A percentile compares a stretch with the other conserved stretches of the same genome.
These are phyloP conservation scores for Rhodotorula mucilaginosa DNA, from an alignment of 1,284 basidiomycete species.

Conservation along the genomic window DNA sequence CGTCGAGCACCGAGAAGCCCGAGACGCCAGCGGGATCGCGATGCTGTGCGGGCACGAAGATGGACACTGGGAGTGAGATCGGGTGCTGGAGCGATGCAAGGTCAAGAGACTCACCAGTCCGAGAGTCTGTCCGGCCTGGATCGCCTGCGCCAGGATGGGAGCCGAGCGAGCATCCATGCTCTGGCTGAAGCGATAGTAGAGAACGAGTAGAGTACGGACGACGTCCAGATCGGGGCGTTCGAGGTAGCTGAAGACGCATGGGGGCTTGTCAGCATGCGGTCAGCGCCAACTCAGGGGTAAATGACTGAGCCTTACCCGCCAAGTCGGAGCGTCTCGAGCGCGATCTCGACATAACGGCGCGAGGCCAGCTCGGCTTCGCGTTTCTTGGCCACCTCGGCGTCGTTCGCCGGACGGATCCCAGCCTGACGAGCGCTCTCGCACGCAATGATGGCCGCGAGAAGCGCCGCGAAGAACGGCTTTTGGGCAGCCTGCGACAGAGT, in stretches of 20 bases:
- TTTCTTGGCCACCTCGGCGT: not conserved
- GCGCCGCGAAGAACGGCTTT: constrained; percentile 26
- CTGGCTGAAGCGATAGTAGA: constrained; percentile 13
- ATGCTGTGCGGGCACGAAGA: constrained; percentile 8
- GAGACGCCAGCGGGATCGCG: constrained; percentile 9
- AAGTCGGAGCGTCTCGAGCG: not conserved
- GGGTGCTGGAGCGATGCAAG: too few relatives aligned
- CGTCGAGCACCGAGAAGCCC: constrained; percentile 9
- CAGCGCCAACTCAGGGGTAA: not conserved
- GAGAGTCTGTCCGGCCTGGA: constrained; percentile 25
- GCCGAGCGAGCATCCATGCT: constrained; percentile 6
- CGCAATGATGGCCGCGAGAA: constrained; percentile 18
- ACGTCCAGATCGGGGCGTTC: constrained; percentile 29
- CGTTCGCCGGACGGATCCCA: not conserved
- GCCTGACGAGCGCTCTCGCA: not conserved
- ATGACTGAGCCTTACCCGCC: not conserved
- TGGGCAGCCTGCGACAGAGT: constrained; percentile 10
- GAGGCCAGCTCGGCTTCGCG: too few relatives aligned
- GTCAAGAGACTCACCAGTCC: constrained; percentile 16
- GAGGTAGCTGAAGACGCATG: constrained; percentile 12
- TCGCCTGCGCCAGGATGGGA: constrained; percentile 15
- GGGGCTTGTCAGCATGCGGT: not conserved
- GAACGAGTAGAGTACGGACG: constrained; percentile 28
- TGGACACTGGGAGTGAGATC: not conserved
- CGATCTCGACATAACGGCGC: not conserved